Evolutionary conservation across 148 eudicot genomes (phyloP), one percentile per base, ranked within the genome.

Genomic region (Vaccinium myrtillus): DNA sequence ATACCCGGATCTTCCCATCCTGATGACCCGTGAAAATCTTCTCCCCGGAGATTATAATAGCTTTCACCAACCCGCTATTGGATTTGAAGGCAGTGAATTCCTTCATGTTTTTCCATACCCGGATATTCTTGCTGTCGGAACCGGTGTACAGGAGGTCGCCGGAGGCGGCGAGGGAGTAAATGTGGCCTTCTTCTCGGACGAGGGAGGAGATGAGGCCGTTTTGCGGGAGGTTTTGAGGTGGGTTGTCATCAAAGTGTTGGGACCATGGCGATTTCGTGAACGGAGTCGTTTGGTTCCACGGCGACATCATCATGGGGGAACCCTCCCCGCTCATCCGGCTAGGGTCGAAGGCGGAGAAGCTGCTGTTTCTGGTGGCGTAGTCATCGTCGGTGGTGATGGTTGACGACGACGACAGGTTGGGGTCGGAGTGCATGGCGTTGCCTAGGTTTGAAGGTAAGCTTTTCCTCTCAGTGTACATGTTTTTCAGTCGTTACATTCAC

Each of bases 221-320:
- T 23, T 86, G 90, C 10, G 89, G 89, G 11, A 81, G 84, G 43
- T 77, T 77, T 14, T 43, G 53, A 1, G 76, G 43, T 0, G 59
- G 23, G 69, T 50, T 76, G 0, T 88, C 87, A 0, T 84, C 88
- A 0, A 80, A 69, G 30, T 8, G 19, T 9, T 77, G 63, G n/a
- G 86, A 84, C 89, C 89, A 87, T 3, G 81, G 83, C 0, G 89
- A 71, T 50, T 84, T 53, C 21, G 46, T 55, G 67, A 79, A 88
- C 6, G 70, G 77, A 1, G 76, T 58, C 3, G 75, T 79, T 71
- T 91, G 93, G 88, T 89, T 89, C 93, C 93, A 91, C 0, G 93
- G 93, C 0, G 93, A 91, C 93, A 91, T 91, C 89, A 87, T 89
- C 90, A 91, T 85, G 7, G 93, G 93, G 5, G 93, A 91, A 19